phyloP scores from a whole-genome alignment of 1,139 yeast genomes.

The Suhomyces kunorum region DNA sequence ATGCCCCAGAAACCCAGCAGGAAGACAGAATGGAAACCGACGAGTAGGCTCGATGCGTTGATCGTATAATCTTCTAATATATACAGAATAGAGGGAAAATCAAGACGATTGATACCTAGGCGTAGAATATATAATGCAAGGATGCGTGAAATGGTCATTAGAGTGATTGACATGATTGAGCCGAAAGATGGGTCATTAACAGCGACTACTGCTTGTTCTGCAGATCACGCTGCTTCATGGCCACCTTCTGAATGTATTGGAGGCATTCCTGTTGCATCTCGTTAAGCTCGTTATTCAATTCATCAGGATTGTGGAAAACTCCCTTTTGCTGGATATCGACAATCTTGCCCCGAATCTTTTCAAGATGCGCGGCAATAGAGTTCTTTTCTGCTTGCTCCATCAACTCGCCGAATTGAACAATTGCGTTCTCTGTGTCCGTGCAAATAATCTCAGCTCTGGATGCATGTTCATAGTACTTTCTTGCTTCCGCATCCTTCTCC shows the following conservation, averaged over 20 bases:
- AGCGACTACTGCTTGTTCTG: background rate
- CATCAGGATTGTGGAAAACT: constrained; percentile 36
- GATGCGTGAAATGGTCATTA: background rate
- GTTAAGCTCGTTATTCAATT: constrained; percentile 47
- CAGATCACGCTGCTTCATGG: constrained; percentile 33
- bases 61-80: constrained; percentile 10
- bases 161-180: background rate
- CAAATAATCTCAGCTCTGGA: constrained; percentile 57
- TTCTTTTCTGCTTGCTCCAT: constrained; percentile 41
- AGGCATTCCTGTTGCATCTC: constrained; percentile 53
- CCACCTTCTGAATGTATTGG: constrained; percentile 55
- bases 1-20: constrained; percentile 18
- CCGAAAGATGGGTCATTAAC: background rate
- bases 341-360: constrained; percentile 44
- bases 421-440: constrained; percentile 55
- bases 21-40: constrained; percentile 61
- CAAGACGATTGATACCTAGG: background rate
- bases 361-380: constrained; percentile 31
- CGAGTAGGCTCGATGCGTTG: constrained; percentile 23
- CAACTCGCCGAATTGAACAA: constrained; percentile 44
- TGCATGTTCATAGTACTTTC: constrained; percentile 48
- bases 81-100: constrained; percentile 9
- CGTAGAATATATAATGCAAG: background rate
- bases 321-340: constrained; percentile 43
- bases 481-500: constrained; percentile 43